These are phyloP conservation scores for Hirsutella minnesotensis DNA, from an alignment of 2,329 filamentous ascomycete species.

Conservation along the genomic window DNA sequence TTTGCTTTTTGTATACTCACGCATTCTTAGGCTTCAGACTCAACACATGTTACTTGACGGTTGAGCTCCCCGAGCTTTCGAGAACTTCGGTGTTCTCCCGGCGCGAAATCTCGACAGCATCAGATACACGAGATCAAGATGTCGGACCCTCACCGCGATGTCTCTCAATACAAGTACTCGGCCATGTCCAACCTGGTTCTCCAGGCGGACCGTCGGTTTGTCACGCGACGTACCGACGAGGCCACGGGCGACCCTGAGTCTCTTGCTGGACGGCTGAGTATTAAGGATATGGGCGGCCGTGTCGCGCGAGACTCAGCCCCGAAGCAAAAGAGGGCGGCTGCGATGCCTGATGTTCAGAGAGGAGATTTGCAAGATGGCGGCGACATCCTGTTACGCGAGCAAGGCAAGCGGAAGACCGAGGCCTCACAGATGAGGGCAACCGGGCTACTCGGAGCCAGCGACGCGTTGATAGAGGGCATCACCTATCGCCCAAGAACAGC, in stretches of 20 bases:
- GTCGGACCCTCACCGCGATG: constrained; percentile 67
- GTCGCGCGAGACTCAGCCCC: constrained; percentile 70
- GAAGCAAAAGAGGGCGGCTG: constrained; percentile 65
- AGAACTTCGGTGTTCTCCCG: constrained; percentile 21
- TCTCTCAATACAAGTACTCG: constrained; percentile 97
- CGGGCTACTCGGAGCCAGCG: constrained; percentile 72
- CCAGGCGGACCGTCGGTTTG: constrained; percentile 96
- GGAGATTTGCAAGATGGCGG: constrained; percentile 69
- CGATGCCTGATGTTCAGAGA: constrained; percentile 58
- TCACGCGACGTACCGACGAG: constrained; percentile 85
- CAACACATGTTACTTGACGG: constrained; percentile 21
- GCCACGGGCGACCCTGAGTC: constrained; percentile 96
- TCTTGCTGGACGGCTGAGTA: constrained; percentile 83
- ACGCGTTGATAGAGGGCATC: constrained; percentile 81
- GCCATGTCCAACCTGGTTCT: constrained; percentile 99
- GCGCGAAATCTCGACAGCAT: constrained; percentile 9
- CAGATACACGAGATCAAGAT: constrained; percentile 36
- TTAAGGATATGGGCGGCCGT: constrained; percentile 86
- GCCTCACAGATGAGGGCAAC: constrained; percentile 52
- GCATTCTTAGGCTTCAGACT: constrained; percentile 8
- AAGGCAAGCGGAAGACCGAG: constrained; percentile 76
- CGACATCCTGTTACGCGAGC: constrained; percentile 72
- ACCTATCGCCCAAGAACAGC: constrained; percentile 85
- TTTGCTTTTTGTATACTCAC: background rate
- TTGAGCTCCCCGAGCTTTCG: constrained; percentile 22